A percentile compares a stretch with the other conserved stretches of the same genome.
Conservation (phyloP, 257 asterid genomes). For the Solanum sparsipilum region DNA sequence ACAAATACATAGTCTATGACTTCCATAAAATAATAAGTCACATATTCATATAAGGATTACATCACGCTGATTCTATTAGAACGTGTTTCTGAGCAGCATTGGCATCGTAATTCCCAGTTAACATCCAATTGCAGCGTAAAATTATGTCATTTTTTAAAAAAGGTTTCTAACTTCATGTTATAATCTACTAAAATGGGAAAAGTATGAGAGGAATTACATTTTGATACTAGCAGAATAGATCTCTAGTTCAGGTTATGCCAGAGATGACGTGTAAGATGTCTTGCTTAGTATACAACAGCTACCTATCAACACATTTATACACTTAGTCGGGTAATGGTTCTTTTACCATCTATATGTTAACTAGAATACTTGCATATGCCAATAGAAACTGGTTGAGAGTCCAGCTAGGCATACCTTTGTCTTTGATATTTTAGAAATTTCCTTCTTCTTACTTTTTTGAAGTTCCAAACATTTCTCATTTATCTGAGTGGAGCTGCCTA, state of each 20-base stretch:
- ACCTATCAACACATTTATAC: background rate
- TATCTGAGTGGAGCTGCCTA: conserved; percentile 56
- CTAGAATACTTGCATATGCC: background rate
- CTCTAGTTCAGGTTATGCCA: background rate
- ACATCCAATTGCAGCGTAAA: background rate
- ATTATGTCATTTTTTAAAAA: background rate
- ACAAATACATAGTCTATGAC: background rate
- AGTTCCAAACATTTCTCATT: conserved; percentile 92
- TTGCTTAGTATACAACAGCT: background rate
- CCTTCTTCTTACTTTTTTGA: conserved; percentile 58
- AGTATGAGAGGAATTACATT: background rate
- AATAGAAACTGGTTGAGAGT: background rate
- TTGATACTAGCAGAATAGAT: background rate
- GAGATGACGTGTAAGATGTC: background rate
- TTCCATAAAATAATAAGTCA: background rate
- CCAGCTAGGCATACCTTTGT: conserved; percentile 40
- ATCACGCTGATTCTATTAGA: background rate
- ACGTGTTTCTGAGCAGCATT: background rate
- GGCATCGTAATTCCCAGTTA: background rate
- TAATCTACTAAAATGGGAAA: background rate
- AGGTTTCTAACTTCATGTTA: background rate
- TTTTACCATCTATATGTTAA: background rate
- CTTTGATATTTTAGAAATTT: conserved; percentile 58
- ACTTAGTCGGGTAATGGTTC: background rate
- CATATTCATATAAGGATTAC: background rate